Evolutionary conservation across 768 basidiomycete species (phyloP).

Genomic region (Boletus edulis): DNA sequence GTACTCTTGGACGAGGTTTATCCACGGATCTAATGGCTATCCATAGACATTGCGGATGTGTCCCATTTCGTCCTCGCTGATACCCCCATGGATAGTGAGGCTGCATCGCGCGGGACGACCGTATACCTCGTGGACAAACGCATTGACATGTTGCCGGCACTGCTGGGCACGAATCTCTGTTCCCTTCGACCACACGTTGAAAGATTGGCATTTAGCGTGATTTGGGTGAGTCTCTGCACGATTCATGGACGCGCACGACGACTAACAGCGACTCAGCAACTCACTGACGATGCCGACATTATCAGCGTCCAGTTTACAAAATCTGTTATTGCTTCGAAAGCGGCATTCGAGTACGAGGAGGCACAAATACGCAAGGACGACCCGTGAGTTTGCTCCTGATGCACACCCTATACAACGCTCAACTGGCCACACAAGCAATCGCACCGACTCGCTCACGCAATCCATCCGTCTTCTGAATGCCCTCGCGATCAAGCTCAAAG

Average conservation of each 20-base stretch:
- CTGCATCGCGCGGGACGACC: constrained; percentile 93
- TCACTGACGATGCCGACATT: constrained; percentile 85
- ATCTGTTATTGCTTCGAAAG: constrained; percentile 95
- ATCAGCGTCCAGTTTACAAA: constrained; percentile 90
- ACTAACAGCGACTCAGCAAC: constrained; percentile 54
- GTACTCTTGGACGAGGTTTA: constrained; percentile 34
- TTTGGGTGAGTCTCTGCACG: constrained; percentile 67
- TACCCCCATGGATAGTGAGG: constrained; percentile 95
- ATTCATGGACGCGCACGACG: background rate
- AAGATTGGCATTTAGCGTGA: constrained; percentile 89
- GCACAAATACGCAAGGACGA: constrained; percentile 95
- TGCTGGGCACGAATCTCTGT: constrained; percentile 95
- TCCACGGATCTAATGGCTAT: background rate
- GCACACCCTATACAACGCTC: background rate
- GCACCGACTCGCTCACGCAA: constrained; percentile 77
- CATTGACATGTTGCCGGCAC: constrained; percentile 94
- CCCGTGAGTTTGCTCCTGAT: constrained; percentile 48
- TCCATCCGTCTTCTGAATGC: constrained; percentile 87
- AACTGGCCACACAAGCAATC: constrained; percentile 45
- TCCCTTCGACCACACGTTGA: constrained; percentile 91
- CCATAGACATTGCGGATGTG: constrained; percentile 93
- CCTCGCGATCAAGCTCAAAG: constrained; percentile 82
- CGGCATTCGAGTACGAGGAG: constrained; percentile 95
- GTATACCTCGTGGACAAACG: constrained; percentile 98
- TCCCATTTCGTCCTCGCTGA: constrained; percentile 93